Conservation (phyloP, 139 green algal species). For the Zygnema cylindricum region DNA sequence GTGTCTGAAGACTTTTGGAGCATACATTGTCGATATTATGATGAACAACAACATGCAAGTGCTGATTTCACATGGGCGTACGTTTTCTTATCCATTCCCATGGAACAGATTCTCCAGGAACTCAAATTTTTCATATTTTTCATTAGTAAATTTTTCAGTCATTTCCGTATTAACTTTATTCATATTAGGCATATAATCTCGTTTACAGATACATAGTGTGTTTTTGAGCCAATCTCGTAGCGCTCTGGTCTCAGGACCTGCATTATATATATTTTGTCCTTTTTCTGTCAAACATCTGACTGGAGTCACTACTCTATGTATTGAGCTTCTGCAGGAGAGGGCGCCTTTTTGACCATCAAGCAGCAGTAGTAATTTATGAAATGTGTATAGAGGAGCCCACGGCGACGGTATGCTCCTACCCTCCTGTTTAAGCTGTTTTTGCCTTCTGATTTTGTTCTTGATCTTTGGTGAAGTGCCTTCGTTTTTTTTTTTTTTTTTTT, state of each 20-base stretch:
- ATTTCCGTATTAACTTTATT: too few relatives aligned
- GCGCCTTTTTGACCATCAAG: constrained; percentile 84
- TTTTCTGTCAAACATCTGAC: neutral
- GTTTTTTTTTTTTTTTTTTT: too few relatives aligned
- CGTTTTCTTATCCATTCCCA: too few relatives aligned
- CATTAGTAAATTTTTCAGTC: too few relatives aligned
- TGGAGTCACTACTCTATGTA: neutral
- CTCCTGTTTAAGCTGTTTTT: neutral
- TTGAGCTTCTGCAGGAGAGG: constrained; percentile 66
- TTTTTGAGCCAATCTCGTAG: too few relatives aligned
- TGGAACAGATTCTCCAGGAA: too few relatives aligned
- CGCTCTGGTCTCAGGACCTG: too few relatives aligned
- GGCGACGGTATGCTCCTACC: constrained; percentile 65
- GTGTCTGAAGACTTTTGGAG: constrained; percentile 92
- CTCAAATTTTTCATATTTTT: too few relatives aligned
- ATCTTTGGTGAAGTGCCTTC: neutral
- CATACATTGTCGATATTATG: constrained; percentile 68
- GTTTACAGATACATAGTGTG: too few relatives aligned
- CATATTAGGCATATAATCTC: too few relatives aligned
- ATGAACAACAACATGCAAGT: constrained; percentile 14
- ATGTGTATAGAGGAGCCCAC: constrained; percentile 68
- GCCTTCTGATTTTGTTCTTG: constrained; percentile 11
- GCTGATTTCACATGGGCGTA: constrained; percentile 50
- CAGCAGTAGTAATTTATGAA: constrained; percentile 82
- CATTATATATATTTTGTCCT: too few relatives aligned